phyloP scores from a whole-genome alignment of 2,329 filamentous ascomycete genomes.

The Aschersonia sp. region DNA sequence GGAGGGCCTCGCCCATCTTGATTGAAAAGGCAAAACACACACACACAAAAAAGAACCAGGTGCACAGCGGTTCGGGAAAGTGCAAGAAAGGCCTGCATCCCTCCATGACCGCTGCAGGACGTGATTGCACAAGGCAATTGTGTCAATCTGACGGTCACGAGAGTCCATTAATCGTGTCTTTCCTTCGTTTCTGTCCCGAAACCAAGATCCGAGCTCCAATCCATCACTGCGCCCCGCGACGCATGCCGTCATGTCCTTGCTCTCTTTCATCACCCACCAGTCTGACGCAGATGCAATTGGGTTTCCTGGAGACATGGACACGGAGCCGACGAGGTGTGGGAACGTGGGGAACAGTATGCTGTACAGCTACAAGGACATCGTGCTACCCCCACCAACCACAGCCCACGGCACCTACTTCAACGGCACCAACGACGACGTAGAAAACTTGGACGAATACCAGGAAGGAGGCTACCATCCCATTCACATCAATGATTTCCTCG shows the following conservation, averaged over 20 bases:
- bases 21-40: no score
- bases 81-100: no score
- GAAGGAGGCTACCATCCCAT: conserved; percentile 27
- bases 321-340: not conserved
- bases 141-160: no score
- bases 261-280: not conserved
- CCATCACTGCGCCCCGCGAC: not conserved
- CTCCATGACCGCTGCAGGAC: no score
- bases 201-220: no score
- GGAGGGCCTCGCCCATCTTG: not conserved
- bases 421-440: conserved; percentile 4
- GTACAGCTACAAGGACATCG: conserved; percentile 2
- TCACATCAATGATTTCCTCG: conserved; percentile 21
- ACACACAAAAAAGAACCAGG: no score
- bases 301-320: not conserved
- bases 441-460: conserved; percentile 14
- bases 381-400: not conserved
- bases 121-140: no score
- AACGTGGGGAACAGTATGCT: not conserved
- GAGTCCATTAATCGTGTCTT: no score
- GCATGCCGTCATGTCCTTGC: not conserved
- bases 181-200: no score
- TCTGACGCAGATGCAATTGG: not conserved
- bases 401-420: conserved; percentile 3
- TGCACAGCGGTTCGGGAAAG: no score